Evolutionary conservation across 176 grass and related monocot species (phyloP), one percentile per base, ranked within the genome.

Genomic region (Zea luxurians): DNA sequence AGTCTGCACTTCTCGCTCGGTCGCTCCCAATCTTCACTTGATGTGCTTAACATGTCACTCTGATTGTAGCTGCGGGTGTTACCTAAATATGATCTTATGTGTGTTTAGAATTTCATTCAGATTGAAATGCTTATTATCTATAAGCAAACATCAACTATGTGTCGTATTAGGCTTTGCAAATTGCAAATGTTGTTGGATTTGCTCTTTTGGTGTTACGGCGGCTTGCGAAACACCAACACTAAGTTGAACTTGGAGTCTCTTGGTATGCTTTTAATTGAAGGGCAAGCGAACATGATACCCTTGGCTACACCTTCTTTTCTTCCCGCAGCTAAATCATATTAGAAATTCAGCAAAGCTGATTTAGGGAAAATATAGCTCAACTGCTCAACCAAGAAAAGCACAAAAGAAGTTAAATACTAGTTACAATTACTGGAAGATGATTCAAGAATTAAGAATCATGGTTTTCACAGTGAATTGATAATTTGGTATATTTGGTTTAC

Each of bases 101-200:
- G 13, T 61, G 12, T 76, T 62, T 7, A 10, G 7, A 8, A 62
- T 15, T 54, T 38, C 4, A 70, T 58, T 13, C 71, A 27, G 27
- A 27, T 27, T 20, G n/a, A 8, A 3, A 40, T 46, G 41, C 27
- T 46, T n/a, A 11, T 84, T 77, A 53, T 34, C 54, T 76, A 10
- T 44, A 76, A 10, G 13, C 16, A 27, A 8, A 10, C 0, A 21
- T 13, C 0, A 4, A 61, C 0, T 76, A 52, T 1, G 13, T 8
- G 4, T 5, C 2, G 6, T 87, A 20, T 71, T 71, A 41, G 48
- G 3, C 66, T 47, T 57, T 65, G 16, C 21, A 68, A 16, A 15
- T 57, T 65, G 16, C 21, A 68, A 16, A 15, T 81, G 15, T 52
- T 78, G n/a, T 38, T 75, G 13, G 61, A 61, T 75, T 61, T 16